phyloP scores from a whole-genome alignment of 2,329 filamentous ascomycete species.

The Cladosporium oxysporum region DNA sequence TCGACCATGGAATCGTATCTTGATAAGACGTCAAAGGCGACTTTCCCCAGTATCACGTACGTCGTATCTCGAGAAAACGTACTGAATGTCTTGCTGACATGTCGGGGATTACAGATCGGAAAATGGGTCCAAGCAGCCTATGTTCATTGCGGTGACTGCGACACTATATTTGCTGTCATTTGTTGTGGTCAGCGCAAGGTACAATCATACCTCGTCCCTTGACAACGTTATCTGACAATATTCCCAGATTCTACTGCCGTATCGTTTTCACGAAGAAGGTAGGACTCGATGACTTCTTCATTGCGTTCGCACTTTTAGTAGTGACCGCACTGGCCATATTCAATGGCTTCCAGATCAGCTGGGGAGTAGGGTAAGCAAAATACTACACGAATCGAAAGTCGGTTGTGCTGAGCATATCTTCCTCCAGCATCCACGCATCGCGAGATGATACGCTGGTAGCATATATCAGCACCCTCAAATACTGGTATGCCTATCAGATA shows the following conservation, averaged over 20 bases:
- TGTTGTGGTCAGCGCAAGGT: slow-evolving; percentile 9
- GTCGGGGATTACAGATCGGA: background rate
- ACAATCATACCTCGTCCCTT: too few species aligned
- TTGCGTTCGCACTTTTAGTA: background rate
- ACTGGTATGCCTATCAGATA: slow-evolving; percentile 34
- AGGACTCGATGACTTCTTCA: slow-evolving; percentile 12
- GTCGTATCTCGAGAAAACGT: background rate
- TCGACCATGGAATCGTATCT: background rate
- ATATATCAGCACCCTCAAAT: slow-evolving; percentile 26
- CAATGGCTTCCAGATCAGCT: slow-evolving; percentile 16
- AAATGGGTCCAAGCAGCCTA: slow-evolving; percentile 10
- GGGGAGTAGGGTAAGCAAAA: background rate
- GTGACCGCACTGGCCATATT: background rate
- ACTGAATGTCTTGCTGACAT: background rate
- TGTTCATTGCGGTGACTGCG: background rate
- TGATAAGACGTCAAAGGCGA: background rate
- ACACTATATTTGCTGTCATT: background rate
- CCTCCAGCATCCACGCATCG: background rate
- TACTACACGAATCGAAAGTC: background rate
- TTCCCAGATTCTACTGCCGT: slow-evolving; percentile 4
- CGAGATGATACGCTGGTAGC: background rate
- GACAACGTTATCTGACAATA: background rate
- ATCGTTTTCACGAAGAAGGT: background rate
- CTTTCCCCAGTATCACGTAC: background rate
- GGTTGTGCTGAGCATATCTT: background rate